Evolutionary conservation across 805 yeast species (phyloP).

Genomic region (Barnettozyma californica): DNA sequence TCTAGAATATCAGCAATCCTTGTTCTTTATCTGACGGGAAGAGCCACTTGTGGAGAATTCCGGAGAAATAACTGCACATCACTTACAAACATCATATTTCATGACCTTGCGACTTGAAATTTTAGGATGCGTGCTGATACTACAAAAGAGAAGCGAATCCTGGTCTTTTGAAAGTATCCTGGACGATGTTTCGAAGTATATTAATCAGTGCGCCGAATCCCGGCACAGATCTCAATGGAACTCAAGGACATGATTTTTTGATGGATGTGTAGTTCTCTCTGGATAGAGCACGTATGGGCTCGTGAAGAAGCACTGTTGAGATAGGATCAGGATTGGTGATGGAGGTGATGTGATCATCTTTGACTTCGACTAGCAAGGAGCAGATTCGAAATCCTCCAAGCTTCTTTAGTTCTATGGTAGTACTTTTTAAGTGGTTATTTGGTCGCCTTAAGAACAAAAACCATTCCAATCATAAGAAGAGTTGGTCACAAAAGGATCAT

Average conservation of each 20-base stretch:
- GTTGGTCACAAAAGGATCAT: slow-evolving; percentile 19
- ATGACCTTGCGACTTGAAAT: neutral
- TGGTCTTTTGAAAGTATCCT: neutral
- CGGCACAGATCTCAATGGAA: neutral
- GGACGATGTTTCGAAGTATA: neutral
- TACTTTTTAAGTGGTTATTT: slow-evolving; percentile 2
- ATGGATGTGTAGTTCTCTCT: neutral
- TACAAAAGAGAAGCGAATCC: neutral
- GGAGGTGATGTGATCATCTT: neutral
- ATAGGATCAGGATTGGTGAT: neutral
- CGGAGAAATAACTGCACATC: neutral
- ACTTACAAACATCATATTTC: neutral
- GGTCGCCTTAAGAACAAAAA: slow-evolving; percentile 17
- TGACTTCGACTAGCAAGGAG: neutral
- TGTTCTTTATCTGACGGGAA: neutral
- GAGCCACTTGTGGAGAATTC: neutral
- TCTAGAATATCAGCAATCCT: neutral
- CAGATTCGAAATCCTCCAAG: neutral
- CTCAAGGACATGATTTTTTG: neutral
- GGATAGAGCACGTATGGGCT: neutral
- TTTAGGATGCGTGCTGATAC: neutral
- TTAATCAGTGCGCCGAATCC: neutral
- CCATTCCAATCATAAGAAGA: slow-evolving; percentile 12
- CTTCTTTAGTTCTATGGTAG: neutral
- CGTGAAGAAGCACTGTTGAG: neutral